phyloP scores from a whole-genome alignment of 75 land plant species.

The Ceratopteris richardii region DNA sequence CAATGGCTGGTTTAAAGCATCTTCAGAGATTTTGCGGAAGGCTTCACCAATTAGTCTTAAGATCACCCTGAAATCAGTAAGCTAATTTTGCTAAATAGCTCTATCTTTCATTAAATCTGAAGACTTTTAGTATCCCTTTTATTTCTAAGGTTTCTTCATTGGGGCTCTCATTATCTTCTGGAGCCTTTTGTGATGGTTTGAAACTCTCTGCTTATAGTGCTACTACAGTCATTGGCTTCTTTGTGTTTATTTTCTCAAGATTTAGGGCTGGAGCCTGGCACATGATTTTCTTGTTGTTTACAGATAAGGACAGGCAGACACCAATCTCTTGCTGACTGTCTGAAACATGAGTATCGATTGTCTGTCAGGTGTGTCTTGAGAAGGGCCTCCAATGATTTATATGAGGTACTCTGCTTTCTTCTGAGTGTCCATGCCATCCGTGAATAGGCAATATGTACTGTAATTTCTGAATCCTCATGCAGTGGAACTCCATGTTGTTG shows the following conservation, averaged over 20 bases:
- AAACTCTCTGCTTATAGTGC: neutral
- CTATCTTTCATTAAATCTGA: neutral
- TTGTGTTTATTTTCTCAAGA: neutral
- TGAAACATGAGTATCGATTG: constrained; percentile 61
- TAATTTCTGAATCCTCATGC: no score
- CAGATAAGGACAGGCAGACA: constrained; percentile 77
- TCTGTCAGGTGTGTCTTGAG: constrained; percentile 35
- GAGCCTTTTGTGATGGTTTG: neutral
- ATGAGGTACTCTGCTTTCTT: constrained; percentile 44
- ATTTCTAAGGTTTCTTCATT: neutral
- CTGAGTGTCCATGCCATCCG: no score
- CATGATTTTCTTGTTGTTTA: neutral
- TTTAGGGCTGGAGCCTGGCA: neutral
- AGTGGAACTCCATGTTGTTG: no score
- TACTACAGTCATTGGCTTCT: no score
- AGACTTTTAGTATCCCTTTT: neutral
- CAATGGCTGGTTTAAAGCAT: constrained; percentile 52
- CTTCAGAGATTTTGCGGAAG: constrained; percentile 47
- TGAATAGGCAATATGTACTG: no score
- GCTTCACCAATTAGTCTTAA: constrained; percentile 80
- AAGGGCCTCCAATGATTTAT: constrained; percentile 51
- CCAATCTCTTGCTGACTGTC: constrained; percentile 57
- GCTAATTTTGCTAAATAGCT: neutral
- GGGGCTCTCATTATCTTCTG: neutral
- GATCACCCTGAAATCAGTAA: constrained; percentile 65